A percentile compares a stretch with the other conserved stretches of the same genome.
Evolutionary conservation across 2,329 filamentous ascomycete species (phyloP).

Genomic region (Elsinoe perseae): DNA sequence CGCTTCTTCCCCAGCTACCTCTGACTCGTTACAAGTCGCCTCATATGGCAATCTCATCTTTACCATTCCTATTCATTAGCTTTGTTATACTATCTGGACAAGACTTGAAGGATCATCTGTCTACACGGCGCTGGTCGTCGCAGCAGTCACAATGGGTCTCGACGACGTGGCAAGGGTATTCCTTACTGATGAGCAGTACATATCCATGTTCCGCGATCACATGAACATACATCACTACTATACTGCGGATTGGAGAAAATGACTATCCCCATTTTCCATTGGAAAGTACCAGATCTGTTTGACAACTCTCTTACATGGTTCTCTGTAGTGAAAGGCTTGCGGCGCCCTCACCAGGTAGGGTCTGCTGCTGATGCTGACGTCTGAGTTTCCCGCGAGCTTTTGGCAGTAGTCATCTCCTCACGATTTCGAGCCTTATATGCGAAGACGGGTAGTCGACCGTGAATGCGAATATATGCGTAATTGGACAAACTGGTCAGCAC

Average conservation of each 20-base stretch:
- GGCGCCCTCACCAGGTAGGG: too few relatives aligned
- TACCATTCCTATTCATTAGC: neutral
- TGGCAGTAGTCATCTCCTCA: too few relatives aligned
- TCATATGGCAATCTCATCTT: neutral
- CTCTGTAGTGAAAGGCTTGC: too few relatives aligned
- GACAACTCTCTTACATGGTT: too few relatives aligned
- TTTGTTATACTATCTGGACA: neutral
- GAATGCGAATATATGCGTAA: too few relatives aligned
- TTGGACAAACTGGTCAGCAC: too few relatives aligned
- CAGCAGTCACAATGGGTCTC: neutral
- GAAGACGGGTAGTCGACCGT: too few relatives aligned
- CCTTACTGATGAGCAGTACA: constrained; percentile 1
- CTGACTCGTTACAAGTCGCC: neutral
- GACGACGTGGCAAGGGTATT: constrained; percentile 7
- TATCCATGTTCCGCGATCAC: constrained; percentile 3
- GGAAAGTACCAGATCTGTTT: too few relatives aligned
- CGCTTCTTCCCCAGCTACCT: neutral
- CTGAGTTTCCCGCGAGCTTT: too few relatives aligned
- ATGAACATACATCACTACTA: constrained; percentile 1
- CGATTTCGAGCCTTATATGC: too few relatives aligned
- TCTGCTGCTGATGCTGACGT: too few relatives aligned
- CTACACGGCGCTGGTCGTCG: neutral
- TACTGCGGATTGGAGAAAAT: neutral
- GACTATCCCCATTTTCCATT: too few relatives aligned
- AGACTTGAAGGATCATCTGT: neutral